Evolutionary conservation across 306 rosid species (phyloP).

Genomic region (Medicago ruthenica): DNA sequence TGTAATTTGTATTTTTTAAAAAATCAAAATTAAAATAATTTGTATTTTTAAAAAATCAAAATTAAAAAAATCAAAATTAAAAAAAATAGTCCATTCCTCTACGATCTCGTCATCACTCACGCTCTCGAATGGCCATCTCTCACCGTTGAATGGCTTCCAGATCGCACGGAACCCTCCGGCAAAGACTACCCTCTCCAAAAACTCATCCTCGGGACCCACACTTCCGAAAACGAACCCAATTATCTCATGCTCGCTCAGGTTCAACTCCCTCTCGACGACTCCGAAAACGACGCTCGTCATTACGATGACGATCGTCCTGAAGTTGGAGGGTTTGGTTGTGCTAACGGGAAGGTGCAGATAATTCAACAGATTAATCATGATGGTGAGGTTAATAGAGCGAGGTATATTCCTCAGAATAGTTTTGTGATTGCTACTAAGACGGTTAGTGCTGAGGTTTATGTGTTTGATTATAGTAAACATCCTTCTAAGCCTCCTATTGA

Average conservation of each 20-base stretch:
- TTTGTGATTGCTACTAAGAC: conserved; percentile 95
- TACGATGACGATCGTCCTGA: conserved; percentile 87
- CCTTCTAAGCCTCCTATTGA: conserved; percentile 97
- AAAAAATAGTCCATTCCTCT: conserved; percentile 93
- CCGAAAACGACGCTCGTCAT: conserved; percentile 96
- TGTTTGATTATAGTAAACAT: conserved; percentile 94
- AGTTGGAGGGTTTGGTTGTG: conserved; percentile 84
- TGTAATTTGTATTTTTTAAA: no score
- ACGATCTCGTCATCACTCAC: conserved; percentile 93
- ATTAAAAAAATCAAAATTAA: no score
- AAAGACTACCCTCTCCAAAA: conserved; percentile 95
- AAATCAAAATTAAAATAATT: no score
- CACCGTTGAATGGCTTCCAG: conserved; percentile 97
- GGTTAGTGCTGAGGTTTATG: conserved; percentile 89
- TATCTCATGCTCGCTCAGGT: conserved; percentile 97
- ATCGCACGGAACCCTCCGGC: conserved; percentile 88
- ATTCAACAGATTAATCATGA: conserved; percentile 97
- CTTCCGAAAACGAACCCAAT: conserved; percentile 96
- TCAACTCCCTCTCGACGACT: conserved; percentile 89
- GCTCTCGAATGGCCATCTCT: conserved; percentile 99
- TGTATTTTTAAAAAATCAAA: no score
- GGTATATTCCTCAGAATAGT: conserved; percentile 90
- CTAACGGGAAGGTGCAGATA: conserved; percentile 95
- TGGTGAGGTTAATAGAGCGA: conserved; percentile 96
- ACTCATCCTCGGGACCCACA: conserved; percentile 92